Evolutionary conservation across 495 filamentous ascomycete genomes (phyloP).

Genomic region (Immersiella caudata): DNA sequence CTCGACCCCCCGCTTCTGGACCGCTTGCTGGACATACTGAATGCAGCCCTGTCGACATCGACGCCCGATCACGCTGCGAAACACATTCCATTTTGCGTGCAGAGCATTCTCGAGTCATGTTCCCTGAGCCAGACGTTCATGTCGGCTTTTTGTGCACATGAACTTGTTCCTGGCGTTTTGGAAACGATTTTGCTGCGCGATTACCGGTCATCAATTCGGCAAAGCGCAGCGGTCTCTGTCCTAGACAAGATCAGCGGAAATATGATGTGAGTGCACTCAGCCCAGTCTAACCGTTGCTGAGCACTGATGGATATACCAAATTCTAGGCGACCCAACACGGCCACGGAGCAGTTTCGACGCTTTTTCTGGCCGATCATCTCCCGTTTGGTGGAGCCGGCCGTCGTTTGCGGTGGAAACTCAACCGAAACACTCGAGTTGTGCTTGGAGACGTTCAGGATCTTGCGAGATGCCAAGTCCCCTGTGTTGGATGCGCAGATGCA

Average conservation of each 20-base stretch:
- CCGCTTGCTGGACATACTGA: slow-evolving; percentile 45
- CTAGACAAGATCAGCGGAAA: slow-evolving; percentile 26
- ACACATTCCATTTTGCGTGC: slow-evolving; percentile 59
- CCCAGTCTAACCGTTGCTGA: not conserved
- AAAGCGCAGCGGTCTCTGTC: slow-evolving; percentile 45
- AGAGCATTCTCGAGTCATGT: slow-evolving; percentile 66
- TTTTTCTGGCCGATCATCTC: slow-evolving; percentile 55
- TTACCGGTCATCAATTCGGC: slow-evolving; percentile 42
- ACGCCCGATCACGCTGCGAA: slow-evolving; percentile 39
- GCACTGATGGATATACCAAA: not conserved
- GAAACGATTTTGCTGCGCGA: slow-evolving; percentile 48
- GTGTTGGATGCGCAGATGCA: slow-evolving; percentile 51
- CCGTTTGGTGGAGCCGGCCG: slow-evolving; percentile 45
- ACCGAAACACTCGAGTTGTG: slow-evolving; percentile 50
- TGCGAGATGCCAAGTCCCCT: slow-evolving; percentile 54
- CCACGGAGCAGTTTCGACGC: slow-evolving; percentile 41
- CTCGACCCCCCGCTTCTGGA: slow-evolving; percentile 38
- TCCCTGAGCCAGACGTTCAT: slow-evolving; percentile 62
- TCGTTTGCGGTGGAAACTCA: slow-evolving; percentile 39
- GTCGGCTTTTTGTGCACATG: slow-evolving; percentile 53
- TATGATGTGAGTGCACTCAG: not conserved
- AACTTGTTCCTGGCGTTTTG: slow-evolving; percentile 34
- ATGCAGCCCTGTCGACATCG: slow-evolving; percentile 18
- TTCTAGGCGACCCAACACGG: slow-evolving; percentile 17
- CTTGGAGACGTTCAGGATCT: slow-evolving; percentile 55